These are phyloP conservation scores for Batkoa obscura DNA, from an alignment of 371 early-diverging fungal genomes.

Conservation along the genomic window DNA sequence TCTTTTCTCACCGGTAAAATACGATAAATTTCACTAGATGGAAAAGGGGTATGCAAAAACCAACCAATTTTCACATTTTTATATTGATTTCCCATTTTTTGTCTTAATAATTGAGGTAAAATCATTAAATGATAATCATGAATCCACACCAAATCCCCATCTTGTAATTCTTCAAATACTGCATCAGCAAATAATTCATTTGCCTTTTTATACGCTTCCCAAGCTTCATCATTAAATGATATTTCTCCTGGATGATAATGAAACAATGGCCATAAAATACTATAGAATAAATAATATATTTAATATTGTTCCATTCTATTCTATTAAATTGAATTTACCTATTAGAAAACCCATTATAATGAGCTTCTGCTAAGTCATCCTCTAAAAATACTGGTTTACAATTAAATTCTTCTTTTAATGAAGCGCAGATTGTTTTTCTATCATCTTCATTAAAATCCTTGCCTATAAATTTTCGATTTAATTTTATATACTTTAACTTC, in stretches of 20 bases:
- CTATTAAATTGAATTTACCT: conserved; percentile 19
- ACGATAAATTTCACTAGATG: conserved; percentile 69
- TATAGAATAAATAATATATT: conserved; percentile 16
- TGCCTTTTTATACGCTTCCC: conserved; percentile 90
- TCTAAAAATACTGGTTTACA: conserved; percentile 94
- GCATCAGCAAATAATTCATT: conserved; percentile 83
- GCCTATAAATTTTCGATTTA: conserved; percentile 22
- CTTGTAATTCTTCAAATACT: conserved; percentile 54
- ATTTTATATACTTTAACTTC: too few relatives aligned
- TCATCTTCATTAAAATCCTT: conserved; percentile 72
- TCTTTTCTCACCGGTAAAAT: conserved; percentile 81
- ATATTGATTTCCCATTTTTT: conserved; percentile 16
- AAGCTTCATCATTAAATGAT: conserved; percentile 73
- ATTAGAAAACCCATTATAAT: conserved; percentile 99
- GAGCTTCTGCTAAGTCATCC: conserved; percentile 87
- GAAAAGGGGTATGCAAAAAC: conserved; percentile 98
- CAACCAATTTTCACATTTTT: conserved; percentile 87
- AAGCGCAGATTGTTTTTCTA: conserved; percentile 41
- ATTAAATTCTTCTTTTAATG: conserved; percentile 60
- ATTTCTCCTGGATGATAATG: conserved; percentile 98
- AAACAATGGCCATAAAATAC: conserved; percentile 95
- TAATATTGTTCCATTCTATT: too few relatives aligned
- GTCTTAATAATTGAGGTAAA: conserved; percentile 72
- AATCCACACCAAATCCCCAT: conserved; percentile 97
- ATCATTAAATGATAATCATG: conserved; percentile 99